Evolutionary conservation across 148 eudicot genomes (phyloP).

Genomic region (Dysphania ambrosioides): DNA sequence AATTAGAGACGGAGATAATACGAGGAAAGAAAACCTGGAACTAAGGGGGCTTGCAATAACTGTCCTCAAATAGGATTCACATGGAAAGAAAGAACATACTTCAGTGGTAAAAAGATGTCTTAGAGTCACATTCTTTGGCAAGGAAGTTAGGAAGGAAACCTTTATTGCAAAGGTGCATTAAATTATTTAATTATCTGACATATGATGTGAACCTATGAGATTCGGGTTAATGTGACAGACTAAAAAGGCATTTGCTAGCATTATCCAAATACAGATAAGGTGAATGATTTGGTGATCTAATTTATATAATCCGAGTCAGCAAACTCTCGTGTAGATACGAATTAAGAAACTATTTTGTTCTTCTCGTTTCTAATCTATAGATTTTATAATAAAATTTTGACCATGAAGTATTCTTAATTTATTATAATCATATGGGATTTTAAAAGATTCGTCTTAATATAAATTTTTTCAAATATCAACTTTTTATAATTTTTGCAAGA

Average conservation of each 20-base stretch:
- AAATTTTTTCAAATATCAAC: too few species aligned
- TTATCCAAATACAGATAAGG: constrained; percentile 19
- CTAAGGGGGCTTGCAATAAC: constrained; percentile 26
- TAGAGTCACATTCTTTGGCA: constrained; percentile 25
- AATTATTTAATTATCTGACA: constrained; percentile 14
- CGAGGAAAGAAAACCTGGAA: neutral
- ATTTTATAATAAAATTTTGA: too few species aligned
- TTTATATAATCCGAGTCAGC: constrained; percentile 1
- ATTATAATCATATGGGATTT: too few species aligned
- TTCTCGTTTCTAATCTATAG: too few species aligned
- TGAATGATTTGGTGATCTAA: neutral
- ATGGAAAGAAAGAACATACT: constrained; percentile 17
- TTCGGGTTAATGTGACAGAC: constrained; percentile 14
- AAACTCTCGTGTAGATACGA: neutral
- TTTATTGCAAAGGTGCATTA: constrained; percentile 11
- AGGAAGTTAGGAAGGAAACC: constrained; percentile 9
- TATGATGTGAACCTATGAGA: constrained; percentile 27
- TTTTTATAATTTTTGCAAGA: too few species aligned
- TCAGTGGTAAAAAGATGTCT: neutral
- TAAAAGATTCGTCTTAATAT: too few species aligned
- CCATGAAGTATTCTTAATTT: too few species aligned
- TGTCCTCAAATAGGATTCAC: constrained; percentile 29
- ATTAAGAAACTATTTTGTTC: neutral
- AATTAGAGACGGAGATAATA: too few species aligned
- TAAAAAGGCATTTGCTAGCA: neutral